Evolutionary conservation across 495 filamentous ascomycete genomes (phyloP).

Genomic region (Aspergillus sclerotiicarbonarius): DNA sequence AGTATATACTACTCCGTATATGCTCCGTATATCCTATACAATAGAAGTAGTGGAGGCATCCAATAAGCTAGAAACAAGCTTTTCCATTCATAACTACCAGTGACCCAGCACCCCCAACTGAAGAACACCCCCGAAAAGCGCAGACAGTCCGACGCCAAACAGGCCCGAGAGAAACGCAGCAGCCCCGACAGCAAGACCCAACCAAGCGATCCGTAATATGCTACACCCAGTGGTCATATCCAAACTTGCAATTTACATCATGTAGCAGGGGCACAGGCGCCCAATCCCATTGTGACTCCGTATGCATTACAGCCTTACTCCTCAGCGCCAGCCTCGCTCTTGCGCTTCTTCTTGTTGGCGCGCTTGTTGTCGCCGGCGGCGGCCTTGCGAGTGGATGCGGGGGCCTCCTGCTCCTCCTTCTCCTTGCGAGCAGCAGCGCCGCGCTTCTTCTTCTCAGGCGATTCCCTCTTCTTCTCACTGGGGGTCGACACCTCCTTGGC

Average conservation of each 20-base stretch:
- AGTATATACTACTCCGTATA: too few relatives aligned
- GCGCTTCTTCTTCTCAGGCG: slow-evolving; percentile 45
- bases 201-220: slow-evolving; percentile 1
- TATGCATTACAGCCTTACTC: slow-evolving; percentile 22
- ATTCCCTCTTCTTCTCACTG: slow-evolving; percentile 24
- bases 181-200: not conserved
- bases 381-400: slow-evolving; percentile 54
- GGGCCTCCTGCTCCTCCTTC: slow-evolving; percentile 43
- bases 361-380: slow-evolving; percentile 49
- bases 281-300: slow-evolving; percentile 3
- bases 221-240: slow-evolving; percentile 6
- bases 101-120: not conserved
- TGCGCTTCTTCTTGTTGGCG: slow-evolving; percentile 62
- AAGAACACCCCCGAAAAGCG: not conserved
- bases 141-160: slow-evolving; percentile 1
- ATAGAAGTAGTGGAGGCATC: too few relatives aligned
- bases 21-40: too few relatives aligned
- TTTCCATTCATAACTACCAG: not conserved
- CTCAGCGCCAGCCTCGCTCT: slow-evolving; percentile 46
- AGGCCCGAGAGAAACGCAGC: slow-evolving; percentile 10
- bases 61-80: not conserved
- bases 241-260: slow-evolving; percentile 1
- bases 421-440: slow-evolving; percentile 42
- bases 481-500: slow-evolving; percentile 45
- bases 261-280: not conserved